Conservation (phyloP, 2,329 filamentous ascomycete species). For the Simplicillium sp. region DNA sequence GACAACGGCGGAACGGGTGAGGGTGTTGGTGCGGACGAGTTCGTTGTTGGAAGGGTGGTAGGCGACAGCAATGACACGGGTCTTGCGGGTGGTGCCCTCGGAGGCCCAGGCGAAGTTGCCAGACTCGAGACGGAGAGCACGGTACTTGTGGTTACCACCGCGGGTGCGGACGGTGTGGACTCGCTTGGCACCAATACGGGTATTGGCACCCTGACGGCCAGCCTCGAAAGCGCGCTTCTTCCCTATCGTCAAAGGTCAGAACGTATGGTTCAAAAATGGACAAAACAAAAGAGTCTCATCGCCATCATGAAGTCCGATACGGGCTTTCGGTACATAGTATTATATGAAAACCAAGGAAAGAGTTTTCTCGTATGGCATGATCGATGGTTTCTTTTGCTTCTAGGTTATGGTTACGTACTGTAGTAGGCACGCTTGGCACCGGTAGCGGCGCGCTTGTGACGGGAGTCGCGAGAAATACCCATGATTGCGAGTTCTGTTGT, state of each 20-base stretch:
- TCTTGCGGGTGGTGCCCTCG: conserved; percentile 97
- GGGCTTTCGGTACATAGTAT: conserved; percentile 48
- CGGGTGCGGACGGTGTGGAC: conserved; percentile 95
- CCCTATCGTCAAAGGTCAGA: conserved; percentile 67
- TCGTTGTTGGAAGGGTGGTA: conserved; percentile 99
- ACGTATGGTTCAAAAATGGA: conserved; percentile 44
- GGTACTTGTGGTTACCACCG: conserved; percentile 99
- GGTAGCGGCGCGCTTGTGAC: conserved; percentile 99
- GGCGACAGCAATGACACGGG: conserved; percentile 94
- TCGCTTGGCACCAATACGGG: conserved; percentile 95
- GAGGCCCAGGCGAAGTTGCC: conserved; percentile 99
- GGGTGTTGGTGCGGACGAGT: conserved; percentile 99
- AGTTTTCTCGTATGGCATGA: background rate
- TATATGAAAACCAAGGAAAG: conserved; percentile 6
- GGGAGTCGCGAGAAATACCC: conserved; percentile 99
- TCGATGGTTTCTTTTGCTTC: no score
- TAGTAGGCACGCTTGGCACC: conserved; percentile 96
- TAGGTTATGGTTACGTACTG: conserved; percentile 48
- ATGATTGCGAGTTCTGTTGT: conserved; percentile 68
- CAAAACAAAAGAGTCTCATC: conserved; percentile 11
- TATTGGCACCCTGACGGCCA: conserved; percentile 98
- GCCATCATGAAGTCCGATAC: conserved; percentile 34
- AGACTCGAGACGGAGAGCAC: conserved; percentile 93
- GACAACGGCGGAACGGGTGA: conserved; percentile 97
- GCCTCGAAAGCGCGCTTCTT: conserved; percentile 99